Evolutionary conservation across 768 basidiomycete species (phyloP), one percentile per base, ranked within the genome.

Genomic region (Fibroporia radiculosa): DNA sequence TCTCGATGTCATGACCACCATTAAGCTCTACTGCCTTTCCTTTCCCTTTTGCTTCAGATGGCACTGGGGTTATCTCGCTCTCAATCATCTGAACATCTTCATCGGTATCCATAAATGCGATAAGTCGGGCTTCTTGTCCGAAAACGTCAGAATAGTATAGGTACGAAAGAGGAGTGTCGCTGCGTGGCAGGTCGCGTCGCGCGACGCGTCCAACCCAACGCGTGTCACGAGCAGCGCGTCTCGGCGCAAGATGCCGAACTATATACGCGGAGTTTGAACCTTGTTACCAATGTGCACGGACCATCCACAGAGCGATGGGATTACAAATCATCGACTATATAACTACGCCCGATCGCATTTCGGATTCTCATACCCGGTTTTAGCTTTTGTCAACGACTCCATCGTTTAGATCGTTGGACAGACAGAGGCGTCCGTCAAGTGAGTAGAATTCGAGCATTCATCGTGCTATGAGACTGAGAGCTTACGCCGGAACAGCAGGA

Each of bases 371-470:
- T 53, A 44, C 60, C 73, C 70, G 71, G 73, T 75, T 52, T 44
- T 59, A 75, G 78, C 80, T 81, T 82, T 84, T 72, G 80, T 90
- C 84, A 67, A 91, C 79, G 88, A 92, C 85, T 91, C 88, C 89
- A 92, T 67, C 87, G 79, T 79, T 80, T 54, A 77, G 52, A 59
- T 80, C 82, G 86, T 80, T 91, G 88, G 88, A 91, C 68, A 91
- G 89, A 86, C 82, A 68, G 65, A 73, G 69, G 84, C 82, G 71
- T 81, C 77, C 74, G 69, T 56, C 58, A 53, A 47, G 50, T 57
- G 34, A 41, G 50, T 53, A n/a, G n/a, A n/a, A n/a, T n/a, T 20
- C 18, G 8, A 7, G n/a, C 34, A 32, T 8, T 38, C 11, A 7
- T 23, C 2, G 6, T 36, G 13, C 10, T 18, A 27, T n/a, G 10